These are phyloP conservation scores for Sporisorium exsertum DNA, from an alignment of 1,284 basidiomycete genomes.

Conservation along the genomic window DNA sequence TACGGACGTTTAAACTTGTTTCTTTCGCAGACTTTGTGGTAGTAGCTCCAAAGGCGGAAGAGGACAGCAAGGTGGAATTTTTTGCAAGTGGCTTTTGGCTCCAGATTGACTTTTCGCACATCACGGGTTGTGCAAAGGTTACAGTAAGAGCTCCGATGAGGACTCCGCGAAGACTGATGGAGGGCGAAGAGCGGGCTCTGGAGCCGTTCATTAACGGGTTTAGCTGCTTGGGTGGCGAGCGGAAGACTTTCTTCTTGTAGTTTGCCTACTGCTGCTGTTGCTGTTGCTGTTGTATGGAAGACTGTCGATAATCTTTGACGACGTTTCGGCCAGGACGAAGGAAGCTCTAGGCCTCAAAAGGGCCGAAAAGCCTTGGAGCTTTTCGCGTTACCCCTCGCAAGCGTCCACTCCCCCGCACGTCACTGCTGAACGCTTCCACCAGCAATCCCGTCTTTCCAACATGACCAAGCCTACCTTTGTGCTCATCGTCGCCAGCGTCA, in stretches of 20 bases:
- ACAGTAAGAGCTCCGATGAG: constrained; percentile 15
- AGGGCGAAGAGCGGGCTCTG: constrained; percentile 22
- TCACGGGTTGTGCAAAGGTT: constrained; percentile 13
- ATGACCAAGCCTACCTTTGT: neutral
- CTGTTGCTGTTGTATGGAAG: too few species aligned
- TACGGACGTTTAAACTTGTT: too few species aligned
- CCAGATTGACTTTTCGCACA: constrained; percentile 11
- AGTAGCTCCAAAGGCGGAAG: constrained; percentile 6
- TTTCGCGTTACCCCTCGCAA: neutral
- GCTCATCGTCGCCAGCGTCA: neutral
- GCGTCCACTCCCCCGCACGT: too few species aligned
- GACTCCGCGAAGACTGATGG: neutral
- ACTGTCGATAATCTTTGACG: too few species aligned
- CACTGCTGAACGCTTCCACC: too few species aligned
- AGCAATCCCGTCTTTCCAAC: neutral
- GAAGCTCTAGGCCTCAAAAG: too few species aligned
- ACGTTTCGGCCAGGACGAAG: too few species aligned
- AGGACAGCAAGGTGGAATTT: constrained; percentile 30
- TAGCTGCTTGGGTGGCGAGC: constrained; percentile 1
- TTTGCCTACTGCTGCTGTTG: neutral
- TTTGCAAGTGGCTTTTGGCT: constrained; percentile 26
- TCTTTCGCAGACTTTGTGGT: constrained; percentile 23
- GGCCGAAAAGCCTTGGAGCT: too few species aligned
- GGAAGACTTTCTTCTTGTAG: constrained; percentile 1
- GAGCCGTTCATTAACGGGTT: constrained; percentile 18